Evolutionary conservation across 768 basidiomycete genomes (phyloP), one percentile per base, ranked within the genome.

Genomic region (Hortiboletus flavorubellus): DNA sequence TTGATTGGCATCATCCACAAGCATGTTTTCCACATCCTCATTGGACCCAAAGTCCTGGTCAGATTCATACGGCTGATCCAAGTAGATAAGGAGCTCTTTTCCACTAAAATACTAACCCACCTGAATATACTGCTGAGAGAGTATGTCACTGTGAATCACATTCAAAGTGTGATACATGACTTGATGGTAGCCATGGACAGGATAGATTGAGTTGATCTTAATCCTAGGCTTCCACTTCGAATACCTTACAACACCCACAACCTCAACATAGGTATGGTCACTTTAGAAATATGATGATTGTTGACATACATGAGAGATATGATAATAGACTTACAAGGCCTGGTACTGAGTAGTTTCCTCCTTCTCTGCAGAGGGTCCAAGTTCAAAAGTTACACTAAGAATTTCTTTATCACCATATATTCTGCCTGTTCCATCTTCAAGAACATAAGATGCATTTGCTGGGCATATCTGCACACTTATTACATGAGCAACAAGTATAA

Each of bases 401-500:
- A 60, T 18, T 0, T 14, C n/a, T 21, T 55, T 60, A 0, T 44
- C 21, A 21, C 54, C 69, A 16, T 4, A 8, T 29, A 71, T 64
- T 5, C 41, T 59, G 16, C 70, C 71, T 30, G 72, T 74, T 5
- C 78, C 78, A 53, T 79, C 78, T 46, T 76, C 75, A 16, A 77
- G 62, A 8, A 5, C 0, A 18, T 61, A 75, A 5, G 2, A 7
- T 34, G 48, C 51, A 11, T 23, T 44, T 41, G 59, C 51, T 45
- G 40, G 2, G 11, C 26, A 21, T 26, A 26, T 54, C 15, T 48
- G 69, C 3, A 70, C 64, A 2, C 63, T 57, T 39, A 64, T 54
- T 11, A 73, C 65, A 58, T 75, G 72, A 1, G 82, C 83, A 29
- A 84, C 83, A 59, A 84, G 75, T 39, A 73, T 70, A n/a, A 87